Evolutionary conservation across 495 filamentous ascomycete species (phyloP).

Genomic region (Tuber indicum): DNA sequence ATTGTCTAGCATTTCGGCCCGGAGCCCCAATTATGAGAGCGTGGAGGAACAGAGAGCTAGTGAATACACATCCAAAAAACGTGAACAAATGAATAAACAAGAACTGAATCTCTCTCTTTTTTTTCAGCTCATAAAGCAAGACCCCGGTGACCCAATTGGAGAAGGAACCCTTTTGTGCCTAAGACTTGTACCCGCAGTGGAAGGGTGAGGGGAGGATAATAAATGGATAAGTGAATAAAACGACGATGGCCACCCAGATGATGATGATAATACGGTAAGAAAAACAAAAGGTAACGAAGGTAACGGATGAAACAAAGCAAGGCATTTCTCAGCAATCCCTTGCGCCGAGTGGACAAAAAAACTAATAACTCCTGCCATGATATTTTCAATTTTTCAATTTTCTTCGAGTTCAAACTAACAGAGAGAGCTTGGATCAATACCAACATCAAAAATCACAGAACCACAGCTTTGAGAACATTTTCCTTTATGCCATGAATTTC

Average conservation of each 20-base stretch:
- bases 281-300: background rate
- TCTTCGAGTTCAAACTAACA: background rate
- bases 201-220: background rate
- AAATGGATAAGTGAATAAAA: background rate
- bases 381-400: background rate
- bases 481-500: conserved; percentile 34
- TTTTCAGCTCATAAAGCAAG: background rate
- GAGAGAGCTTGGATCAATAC: background rate
- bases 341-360: background rate
- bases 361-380: background rate
- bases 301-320: background rate
- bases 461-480: conserved; percentile 38
- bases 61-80: background rate
- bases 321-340: background rate
- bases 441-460: conserved; percentile 6
- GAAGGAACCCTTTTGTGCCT: background rate
- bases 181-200: background rate
- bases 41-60: background rate
- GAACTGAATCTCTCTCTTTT: background rate
- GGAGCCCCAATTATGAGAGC: background rate
- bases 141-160: background rate
- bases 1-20: background rate
- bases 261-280: background rate
- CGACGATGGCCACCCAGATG: background rate
- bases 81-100: background rate